phyloP scores from a whole-genome alignment of 1,284 basidiomycete species.

The Moniliophthora roreri region DNA sequence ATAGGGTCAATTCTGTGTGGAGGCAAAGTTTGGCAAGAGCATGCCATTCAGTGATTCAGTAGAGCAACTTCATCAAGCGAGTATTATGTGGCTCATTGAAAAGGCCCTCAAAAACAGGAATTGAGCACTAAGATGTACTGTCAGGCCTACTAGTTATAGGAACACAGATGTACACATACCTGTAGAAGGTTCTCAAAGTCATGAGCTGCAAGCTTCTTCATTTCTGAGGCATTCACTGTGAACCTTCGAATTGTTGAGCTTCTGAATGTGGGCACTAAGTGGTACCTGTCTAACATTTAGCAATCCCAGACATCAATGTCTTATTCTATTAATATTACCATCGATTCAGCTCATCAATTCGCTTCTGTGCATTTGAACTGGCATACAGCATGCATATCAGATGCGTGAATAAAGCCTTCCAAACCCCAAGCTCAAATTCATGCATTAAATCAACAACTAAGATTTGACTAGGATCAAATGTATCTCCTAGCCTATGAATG shows the following conservation, averaged over 20 bases:
- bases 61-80: background rate
- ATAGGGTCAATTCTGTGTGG: background rate
- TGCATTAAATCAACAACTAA: constrained; percentile 19
- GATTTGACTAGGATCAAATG: constrained; percentile 10
- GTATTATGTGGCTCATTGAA: background rate
- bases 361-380: background rate
- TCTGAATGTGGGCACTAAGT: constrained; percentile 18
- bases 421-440: constrained; percentile 23
- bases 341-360: constrained; percentile 9
- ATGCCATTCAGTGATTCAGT: background rate
- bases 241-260: constrained; percentile 19
- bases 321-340: constrained; percentile 7
- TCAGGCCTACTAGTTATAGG: background rate
- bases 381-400: constrained; percentile 22
- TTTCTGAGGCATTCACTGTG: constrained; percentile 17
- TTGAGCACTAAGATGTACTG: constrained; percentile 1
- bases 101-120: constrained; percentile 12
- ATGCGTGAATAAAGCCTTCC: constrained; percentile 22
- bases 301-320: background rate
- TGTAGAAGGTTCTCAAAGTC: constrained; percentile 25
- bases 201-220: constrained; percentile 23
- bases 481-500: background rate
- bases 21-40: constrained; percentile 4
- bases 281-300: constrained; percentile 2
- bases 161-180: constrained; percentile 7